Evolutionary conservation across 2,329 filamentous ascomycete genomes (phyloP), one percentile per base, ranked within the genome.

Genomic region (Beauveria varroae): DNA sequence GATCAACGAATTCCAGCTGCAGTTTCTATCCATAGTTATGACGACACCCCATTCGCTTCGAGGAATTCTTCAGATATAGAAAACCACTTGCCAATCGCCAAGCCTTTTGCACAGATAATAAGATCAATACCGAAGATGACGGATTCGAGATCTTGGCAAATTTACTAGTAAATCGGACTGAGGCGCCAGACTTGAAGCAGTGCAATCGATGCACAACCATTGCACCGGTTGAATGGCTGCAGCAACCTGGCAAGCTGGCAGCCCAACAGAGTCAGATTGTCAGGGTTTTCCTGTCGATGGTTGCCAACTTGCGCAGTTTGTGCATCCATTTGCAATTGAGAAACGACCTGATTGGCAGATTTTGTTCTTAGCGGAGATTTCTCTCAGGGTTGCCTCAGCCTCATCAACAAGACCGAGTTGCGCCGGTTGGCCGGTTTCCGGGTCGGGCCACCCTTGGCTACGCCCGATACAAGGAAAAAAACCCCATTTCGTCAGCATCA

Each of bases 401-500:
- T 57, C 54, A 57, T 57, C 54, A 57, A 26, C 43, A 47, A 22
- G n/a, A 9, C 43, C 20, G 8, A 18, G 3, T 37, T 47, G 43
- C 22, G 41, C 28, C 54, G 54, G 43, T 20, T 54, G 40, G 20
- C 50, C 53, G 22, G n/a, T 24, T 40, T 37, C 55, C 62, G 62
- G 22, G 60, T 64, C 26, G 54, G 20, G 18, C 57, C 53, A 49
- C n/a, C 37, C 53, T 66, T 14, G 30, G n/a, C 10, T 1, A 18
- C 20, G 2, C 8, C 2, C n/a, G 4, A 53, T 24, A 34, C 20
- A 53, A 18, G 18, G n/a, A 40, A 9, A 22, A 18, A 26, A 12
- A 10, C 3, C 30, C 10, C 6, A 14, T 1, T 8, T 26, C 16
- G 20, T 7, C 22, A 18, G 30, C 16, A 26, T 24, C 10, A 6